Evolutionary conservation across 805 yeast species (phyloP).

Genomic region (Cyberlindnera xylosilytica): DNA sequence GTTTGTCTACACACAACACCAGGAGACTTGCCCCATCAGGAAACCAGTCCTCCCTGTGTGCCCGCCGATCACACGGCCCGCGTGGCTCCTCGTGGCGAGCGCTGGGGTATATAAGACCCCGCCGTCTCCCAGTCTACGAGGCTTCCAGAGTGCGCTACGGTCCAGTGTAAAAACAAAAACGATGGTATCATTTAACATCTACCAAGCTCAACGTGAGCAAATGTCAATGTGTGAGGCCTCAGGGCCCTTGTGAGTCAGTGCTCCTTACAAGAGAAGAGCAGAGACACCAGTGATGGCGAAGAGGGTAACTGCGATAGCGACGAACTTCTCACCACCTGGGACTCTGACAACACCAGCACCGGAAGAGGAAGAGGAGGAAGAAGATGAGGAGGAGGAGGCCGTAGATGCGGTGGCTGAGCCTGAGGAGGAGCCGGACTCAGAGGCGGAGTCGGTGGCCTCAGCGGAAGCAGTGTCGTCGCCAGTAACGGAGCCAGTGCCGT

Average conservation of each 20-base stretch:
- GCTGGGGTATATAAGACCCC: too few relatives aligned
- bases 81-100: too few relatives aligned
- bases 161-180: background rate
- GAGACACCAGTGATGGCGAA: slow-evolving; percentile 37
- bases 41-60: too few relatives aligned
- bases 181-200: too few relatives aligned
- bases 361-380: slow-evolving; percentile 22
- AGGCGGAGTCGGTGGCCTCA: slow-evolving; percentile 17
- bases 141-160: too few relatives aligned
- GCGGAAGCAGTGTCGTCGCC: slow-evolving; percentile 22
- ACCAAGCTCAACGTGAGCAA: background rate
- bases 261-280: slow-evolving; percentile 32
- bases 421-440: slow-evolving; percentile 17
- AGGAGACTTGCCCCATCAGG: too few relatives aligned
- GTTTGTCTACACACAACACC: too few relatives aligned
- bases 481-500: slow-evolving; percentile 61
- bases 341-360: slow-evolving; percentile 26
- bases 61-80: background rate
- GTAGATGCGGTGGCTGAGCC: slow-evolving; percentile 14
- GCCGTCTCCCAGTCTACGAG: too few relatives aligned
- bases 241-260: too few relatives aligned
- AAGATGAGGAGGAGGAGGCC: slow-evolving; percentile 19
- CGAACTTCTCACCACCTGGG: slow-evolving; percentile 30
- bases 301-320: slow-evolving; percentile 31
- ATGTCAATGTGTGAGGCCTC: background rate